phyloP scores from a whole-genome alignment of 768 basidiomycete genomes.

The Ramaria rubella region DNA sequence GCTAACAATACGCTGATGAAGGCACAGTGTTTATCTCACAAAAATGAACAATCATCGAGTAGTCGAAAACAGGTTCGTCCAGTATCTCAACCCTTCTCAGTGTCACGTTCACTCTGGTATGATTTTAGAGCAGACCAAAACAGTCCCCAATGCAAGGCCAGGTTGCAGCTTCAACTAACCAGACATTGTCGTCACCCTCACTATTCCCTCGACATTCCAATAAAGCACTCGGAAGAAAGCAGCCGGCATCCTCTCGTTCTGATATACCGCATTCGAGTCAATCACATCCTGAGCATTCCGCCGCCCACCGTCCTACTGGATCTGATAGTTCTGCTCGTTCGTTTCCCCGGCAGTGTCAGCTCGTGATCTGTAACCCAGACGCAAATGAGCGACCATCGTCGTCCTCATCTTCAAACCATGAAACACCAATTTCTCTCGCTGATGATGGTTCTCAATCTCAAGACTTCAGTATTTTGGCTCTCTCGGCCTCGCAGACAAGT shows the following conservation, averaged over 20 bases:
- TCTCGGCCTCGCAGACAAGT: neutral
- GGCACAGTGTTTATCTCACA: too few species aligned
- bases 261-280: neutral
- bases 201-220: neutral
- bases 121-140: neutral
- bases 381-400: neutral
- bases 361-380: neutral
- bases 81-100: too few species aligned
- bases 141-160: neutral
- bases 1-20: too few species aligned
- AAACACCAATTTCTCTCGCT: neutral
- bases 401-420: neutral
- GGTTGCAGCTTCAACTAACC: neutral
- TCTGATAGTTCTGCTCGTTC: neutral
- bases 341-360: neutral
- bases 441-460: neutral
- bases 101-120: too few species aligned
- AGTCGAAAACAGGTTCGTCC: too few species aligned
- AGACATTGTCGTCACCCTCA: neutral
- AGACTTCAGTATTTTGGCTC: neutral
- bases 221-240: neutral
- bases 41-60: too few species aligned
- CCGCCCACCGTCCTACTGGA: neutral
- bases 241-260: neutral
- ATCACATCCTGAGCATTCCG: neutral